Evolutionary conservation across 1,284 basidiomycete genomes (phyloP), one percentile per base, ranked within the genome.

Genomic region (Sanghuangporus weigelae): DNA sequence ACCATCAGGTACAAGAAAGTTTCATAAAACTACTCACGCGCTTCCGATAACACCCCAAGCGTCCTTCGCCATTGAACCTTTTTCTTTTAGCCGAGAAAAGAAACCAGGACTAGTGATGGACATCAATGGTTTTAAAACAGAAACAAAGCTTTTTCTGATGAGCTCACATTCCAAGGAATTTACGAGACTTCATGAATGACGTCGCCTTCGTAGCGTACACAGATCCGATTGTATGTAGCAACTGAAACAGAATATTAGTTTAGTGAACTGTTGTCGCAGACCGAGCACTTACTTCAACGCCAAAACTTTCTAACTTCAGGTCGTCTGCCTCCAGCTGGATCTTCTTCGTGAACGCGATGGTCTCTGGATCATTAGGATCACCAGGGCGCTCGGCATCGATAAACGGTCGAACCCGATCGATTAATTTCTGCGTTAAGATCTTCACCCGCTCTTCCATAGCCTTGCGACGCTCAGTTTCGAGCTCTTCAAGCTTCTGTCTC

Each of bases 301-400:
- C 97, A 75, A 99, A 99, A 68, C 94, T 96, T 79, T 99, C 97
- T 64, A 98, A 78, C 80, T 98, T 99, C 71, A 99, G 75, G 78
- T 99, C 97, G 68, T 98, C 95, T 1, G 94, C 95, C 75, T 99
- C 97, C 51, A 84, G 80, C 72, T 78, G 83, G 75, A 98, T 93
- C 74, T 83, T 86, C 60, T 82, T 80, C 74, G 92, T 87, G 72
- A 96, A 96, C 21, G 81, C 80, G 63, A 76, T 75, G 5, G 92
- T 93, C 78, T 98, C 96, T 0, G 87, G 78, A 72, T 98, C 96
- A 63, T 91, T 88, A 67, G 85, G 84, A 21, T 86, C 92, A 7
- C 95, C 96, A 0, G 96, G 96, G 60, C 87, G 80, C 72, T 91
- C 87, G 49, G 96, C 95, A 71, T 95, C 90, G 12, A 97, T 89